Evolutionary conservation across 139 green algal species (phyloP).

Genomic region (Pleodorina starrii): DNA sequence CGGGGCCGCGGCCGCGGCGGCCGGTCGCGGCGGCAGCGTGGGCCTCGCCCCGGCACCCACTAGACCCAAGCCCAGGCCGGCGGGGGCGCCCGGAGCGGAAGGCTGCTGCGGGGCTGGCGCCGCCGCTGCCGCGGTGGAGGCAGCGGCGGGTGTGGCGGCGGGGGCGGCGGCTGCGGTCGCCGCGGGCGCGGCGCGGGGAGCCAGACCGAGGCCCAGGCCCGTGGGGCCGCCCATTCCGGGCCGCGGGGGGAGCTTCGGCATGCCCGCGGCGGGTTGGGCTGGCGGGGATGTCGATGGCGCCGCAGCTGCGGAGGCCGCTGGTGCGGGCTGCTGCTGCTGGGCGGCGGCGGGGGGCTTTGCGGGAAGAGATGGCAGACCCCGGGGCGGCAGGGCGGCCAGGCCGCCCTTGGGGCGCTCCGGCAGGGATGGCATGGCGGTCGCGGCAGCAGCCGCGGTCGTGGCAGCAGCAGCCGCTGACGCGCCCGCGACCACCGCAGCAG

Average conservation of each 20-base stretch:
- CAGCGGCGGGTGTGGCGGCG: neutral
- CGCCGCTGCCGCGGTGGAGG: neutral
- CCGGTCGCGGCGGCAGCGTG: neutral
- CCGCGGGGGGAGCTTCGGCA: constrained; percentile 20
- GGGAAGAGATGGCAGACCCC: neutral
- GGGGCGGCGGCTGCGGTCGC: neutral
- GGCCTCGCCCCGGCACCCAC: neutral
- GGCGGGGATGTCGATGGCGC: neutral
- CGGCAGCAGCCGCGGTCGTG: neutral
- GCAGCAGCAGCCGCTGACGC: constrained; percentile 21
- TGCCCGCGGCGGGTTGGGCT: neutral
- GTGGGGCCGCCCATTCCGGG: constrained; percentile 26
- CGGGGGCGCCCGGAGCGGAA: neutral
- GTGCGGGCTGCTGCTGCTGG: neutral
- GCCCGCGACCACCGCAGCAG: neutral
- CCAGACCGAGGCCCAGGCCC: neutral
- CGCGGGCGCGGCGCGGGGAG: neutral
- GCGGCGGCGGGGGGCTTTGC: neutral
- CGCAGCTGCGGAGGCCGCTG: neutral
- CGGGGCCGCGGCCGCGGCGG: neutral
- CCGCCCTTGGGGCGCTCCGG: constrained; percentile 2
- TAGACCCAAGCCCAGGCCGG: constrained; percentile 1
- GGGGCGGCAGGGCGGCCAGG: constrained; percentile 1
- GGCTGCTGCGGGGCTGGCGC: neutral
- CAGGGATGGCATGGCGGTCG: constrained; percentile 18